These are phyloP conservation scores for Exophiala xenobiotica DNA, from an alignment of 2,329 filamentous ascomycete species.

Conservation along the genomic window DNA sequence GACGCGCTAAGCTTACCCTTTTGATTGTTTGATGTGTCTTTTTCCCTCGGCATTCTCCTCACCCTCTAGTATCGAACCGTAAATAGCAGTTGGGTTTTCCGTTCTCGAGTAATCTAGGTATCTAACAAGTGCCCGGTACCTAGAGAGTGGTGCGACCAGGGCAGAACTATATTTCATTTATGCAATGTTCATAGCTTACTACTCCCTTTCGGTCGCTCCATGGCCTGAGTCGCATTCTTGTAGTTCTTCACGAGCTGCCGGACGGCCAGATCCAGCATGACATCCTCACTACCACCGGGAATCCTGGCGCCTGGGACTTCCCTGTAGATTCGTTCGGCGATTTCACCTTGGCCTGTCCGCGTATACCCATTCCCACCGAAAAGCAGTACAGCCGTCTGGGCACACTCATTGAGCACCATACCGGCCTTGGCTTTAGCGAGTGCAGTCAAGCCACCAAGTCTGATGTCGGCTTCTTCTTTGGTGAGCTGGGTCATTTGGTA, in stretches of 20 bases:
- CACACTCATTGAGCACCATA: slow-evolving; percentile 70
- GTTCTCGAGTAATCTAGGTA: too few species aligned
- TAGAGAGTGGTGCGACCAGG: too few species aligned
- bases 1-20: too few species aligned
- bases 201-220: slow-evolving; percentile 23
- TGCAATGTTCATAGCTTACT: slow-evolving; percentile 24
- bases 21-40: too few species aligned
- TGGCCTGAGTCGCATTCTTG: slow-evolving; percentile 22
- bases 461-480: slow-evolving; percentile 38
- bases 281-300: slow-evolving; percentile 69
- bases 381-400: slow-evolving; percentile 66
- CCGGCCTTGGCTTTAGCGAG: slow-evolving; percentile 70
- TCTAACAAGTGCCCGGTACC: too few species aligned
- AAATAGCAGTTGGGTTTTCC: too few species aligned
- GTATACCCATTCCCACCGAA: slow-evolving; percentile 75
- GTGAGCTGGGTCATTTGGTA: slow-evolving; percentile 56
- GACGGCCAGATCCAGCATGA: slow-evolving; percentile 67
- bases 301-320: slow-evolving; percentile 63
- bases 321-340: slow-evolving; percentile 64
- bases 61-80: too few species aligned
- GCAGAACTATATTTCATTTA: neutral
- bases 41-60: too few species aligned
- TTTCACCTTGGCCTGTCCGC: slow-evolving; percentile 65
- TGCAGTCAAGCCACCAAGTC: slow-evolving; percentile 69
- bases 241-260: slow-evolving; percentile 71